Base-by-base conservation (phyloP, 352 stramenopile genomes). In the Phytophthora litchii region DNA sequence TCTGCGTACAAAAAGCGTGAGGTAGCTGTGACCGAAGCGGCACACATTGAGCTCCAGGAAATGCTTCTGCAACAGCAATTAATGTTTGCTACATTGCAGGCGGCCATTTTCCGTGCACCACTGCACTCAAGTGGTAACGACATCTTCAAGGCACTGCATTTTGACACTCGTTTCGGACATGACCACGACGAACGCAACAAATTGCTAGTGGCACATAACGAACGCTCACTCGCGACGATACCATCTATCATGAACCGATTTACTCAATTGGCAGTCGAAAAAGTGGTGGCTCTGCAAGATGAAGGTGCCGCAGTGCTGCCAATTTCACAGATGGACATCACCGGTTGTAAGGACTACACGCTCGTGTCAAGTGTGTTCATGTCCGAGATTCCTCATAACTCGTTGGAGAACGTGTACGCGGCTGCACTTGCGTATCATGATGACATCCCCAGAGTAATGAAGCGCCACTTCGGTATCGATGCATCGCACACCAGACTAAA, bases 301-400 rank as follows among this genome's bases (percentile, higher is more conserved):
- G 53, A 54, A 29, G 16, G 16, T 9, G 44, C 27, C 14, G 31
- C 9, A 0, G 40, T 60, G n/a, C 37, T 54, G 4, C 68, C 68
- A 9, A 14, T 67, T n/a, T 72, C 58, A 37, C 65, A 70, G 2
- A 72, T 72, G 25, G 64, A 72, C 7, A 58, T 78, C 27, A 75
- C 58, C 11, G 70, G 66, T 20, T 70, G 61, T 32, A 47, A 50
- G 16, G 55, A 72, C 42, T 48, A 52, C 34, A 76, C 70, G 17
- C 54, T 76, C 16, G 60, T 78, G 9, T 70, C 66, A 11, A 78
- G 66, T 29, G 58, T 73, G 0, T 78, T 70, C 32, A 60, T 75
- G 8, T 60, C 70, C 0, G 66, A 78, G 50, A 70, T 78, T 23
- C 70, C 66, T 2, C 50, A 74, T 40, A 49, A 34, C 9, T 76